Evolutionary conservation across 129 eudicot genomes (phyloP).

Genomic region (Flaveria bidentis): DNA sequence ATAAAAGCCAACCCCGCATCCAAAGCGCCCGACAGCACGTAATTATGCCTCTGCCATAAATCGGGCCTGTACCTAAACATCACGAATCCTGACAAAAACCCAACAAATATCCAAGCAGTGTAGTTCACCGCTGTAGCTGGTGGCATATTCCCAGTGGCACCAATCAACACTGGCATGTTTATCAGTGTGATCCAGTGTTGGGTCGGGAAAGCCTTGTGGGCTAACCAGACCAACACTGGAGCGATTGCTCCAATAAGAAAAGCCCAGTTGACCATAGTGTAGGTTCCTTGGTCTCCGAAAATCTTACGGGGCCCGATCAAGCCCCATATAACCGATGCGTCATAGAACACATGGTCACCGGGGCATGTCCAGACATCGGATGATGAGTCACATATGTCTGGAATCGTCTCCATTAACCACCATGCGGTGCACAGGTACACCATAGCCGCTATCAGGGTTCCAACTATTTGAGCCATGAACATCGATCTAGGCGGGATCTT

Average conservation of each 20-base stretch:
- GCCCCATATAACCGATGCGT: constrained; percentile 95
- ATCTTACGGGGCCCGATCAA: constrained; percentile 82
- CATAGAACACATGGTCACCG: constrained; percentile 67
- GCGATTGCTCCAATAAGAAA: constrained; percentile 80
- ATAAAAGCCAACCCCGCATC: constrained; percentile 67
- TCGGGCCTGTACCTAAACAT: constrained; percentile 72
- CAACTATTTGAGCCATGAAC: constrained; percentile 93
- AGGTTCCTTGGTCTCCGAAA: constrained; percentile 80
- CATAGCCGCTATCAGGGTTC: constrained; percentile 60
- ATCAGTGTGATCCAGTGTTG: constrained; percentile 75
- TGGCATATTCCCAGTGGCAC: constrained; percentile 77
- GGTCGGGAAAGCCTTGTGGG: constrained; percentile 65
- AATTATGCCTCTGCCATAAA: constrained; percentile 77
- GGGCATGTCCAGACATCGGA: constrained; percentile 87
- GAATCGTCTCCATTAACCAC: constrained; percentile 89
- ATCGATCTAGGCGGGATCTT: constrained; percentile 83
- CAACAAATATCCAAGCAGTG: constrained; percentile 75
- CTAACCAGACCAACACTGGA: constrained; percentile 84
- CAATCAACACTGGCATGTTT: constrained; percentile 89
- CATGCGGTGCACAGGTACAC: constrained; percentile 83
- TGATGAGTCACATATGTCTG: constrained; percentile 60
- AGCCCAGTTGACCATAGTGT: constrained; percentile 74
- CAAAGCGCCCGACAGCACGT: constrained; percentile 79
- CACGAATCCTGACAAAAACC: constrained; percentile 81
- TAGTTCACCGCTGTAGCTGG: constrained; percentile 91